Conservation (phyloP, 441 rosid genomes). For the Aquilaria agallochum region DNA sequence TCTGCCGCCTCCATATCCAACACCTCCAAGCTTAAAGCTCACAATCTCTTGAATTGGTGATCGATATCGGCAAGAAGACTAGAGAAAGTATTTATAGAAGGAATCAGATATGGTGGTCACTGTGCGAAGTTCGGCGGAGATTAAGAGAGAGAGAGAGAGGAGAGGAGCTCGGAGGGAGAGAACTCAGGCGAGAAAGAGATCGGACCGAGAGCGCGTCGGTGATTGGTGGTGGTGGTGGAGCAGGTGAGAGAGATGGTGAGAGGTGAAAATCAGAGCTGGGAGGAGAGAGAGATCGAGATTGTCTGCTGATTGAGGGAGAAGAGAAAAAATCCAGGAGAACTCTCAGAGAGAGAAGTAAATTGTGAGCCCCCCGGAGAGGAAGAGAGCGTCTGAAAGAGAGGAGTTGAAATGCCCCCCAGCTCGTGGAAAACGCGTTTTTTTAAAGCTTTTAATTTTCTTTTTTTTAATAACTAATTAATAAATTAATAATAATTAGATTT, state of each 20-base stretch:
- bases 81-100: background rate
- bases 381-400: no score
- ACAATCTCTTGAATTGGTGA: slow-evolving; percentile 16
- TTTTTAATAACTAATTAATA: no score
- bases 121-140: background rate
- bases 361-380: no score
- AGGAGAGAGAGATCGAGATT: slow-evolving; percentile 23
- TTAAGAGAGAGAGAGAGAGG: slow-evolving; percentile 10
- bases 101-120: background rate
- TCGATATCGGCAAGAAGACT: slow-evolving; percentile 13
- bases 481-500: no score
- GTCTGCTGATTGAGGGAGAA: background rate
- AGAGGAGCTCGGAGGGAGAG: background rate
- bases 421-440: no score
- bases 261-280: slow-evolving; percentile 13
- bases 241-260: background rate
- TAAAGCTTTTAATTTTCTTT: no score
- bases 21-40: background rate
- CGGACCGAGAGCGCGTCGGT: no score
- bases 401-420: no score
- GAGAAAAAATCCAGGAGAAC: no score
- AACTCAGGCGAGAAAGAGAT: no score
- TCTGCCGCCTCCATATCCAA: slow-evolving; percentile 32
- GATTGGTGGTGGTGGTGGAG: no score
- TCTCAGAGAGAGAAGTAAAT: no score